Percentiles rank a stretch among this genome's conserved stretches.
Evolutionary conservation across 805 yeast genomes (phyloP).

Genomic region (Cyberlindnera lachancei): DNA sequence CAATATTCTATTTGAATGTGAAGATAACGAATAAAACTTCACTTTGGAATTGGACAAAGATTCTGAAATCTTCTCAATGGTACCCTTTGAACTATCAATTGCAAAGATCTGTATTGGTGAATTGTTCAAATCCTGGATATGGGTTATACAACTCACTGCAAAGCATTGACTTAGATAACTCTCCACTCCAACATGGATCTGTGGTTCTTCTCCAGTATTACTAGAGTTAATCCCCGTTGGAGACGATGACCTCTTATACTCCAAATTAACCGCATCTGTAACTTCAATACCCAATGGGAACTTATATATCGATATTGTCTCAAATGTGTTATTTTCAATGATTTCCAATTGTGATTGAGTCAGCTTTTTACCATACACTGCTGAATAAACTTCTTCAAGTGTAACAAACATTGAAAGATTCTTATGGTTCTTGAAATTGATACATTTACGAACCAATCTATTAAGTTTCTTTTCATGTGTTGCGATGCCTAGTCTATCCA

Average conservation of each 20-base stretch:
- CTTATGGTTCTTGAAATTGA: constrained; percentile 17
- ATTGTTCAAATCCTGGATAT: constrained; percentile 24
- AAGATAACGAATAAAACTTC: constrained; percentile 21
- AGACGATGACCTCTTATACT: no score
- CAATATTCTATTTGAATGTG: constrained; percentile 22
- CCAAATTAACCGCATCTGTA: constrained; percentile 19
- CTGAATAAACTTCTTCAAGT: constrained; percentile 6
- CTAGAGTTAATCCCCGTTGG: constrained; percentile 15
- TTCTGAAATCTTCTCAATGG: constrained; percentile 22
- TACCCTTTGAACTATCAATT: constrained; percentile 29
- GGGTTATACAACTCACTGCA: constrained; percentile 27
- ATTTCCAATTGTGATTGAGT: constrained; percentile 17
- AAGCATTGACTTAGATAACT: constrained; percentile 29
- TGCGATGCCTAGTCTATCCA: no score
- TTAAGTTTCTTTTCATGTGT: constrained; percentile 7
- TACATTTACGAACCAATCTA: constrained; percentile 13
- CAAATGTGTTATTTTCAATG: constrained; percentile 21
- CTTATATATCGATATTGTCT: constrained; percentile 10
- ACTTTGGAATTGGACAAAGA: constrained; percentile 11
- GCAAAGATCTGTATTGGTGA: constrained; percentile 28
- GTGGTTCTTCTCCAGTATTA: constrained; percentile 19
- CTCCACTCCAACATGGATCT: constrained; percentile 25
- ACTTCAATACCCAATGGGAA: constrained; percentile 19
- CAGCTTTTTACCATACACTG: constrained; percentile 2
- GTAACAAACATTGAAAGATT: constrained; percentile 18